A percentile compares a stretch with the other conserved stretches of the same genome.
Evolutionary conservation across 768 basidiomycete species (phyloP).

Genomic region (Boletus sp.): DNA sequence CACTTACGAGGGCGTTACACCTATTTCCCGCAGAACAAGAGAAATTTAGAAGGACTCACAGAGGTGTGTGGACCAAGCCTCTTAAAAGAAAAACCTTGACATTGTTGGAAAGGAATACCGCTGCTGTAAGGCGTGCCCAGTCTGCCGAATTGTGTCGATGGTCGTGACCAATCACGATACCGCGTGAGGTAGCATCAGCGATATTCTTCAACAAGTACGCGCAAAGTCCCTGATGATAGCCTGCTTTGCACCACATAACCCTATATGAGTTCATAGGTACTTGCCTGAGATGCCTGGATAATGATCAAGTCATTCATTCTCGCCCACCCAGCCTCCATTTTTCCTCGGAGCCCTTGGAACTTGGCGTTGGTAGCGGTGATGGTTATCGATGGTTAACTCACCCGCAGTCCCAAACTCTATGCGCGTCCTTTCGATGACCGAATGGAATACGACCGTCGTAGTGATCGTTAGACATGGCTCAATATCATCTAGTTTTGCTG

Average conservation of each 20-base stretch:
- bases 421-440: slow-evolving; percentile 43
- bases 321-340: slow-evolving; percentile 89
- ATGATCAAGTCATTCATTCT: slow-evolving; percentile 87
- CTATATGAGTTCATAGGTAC: neutral
- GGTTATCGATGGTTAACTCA: slow-evolving; percentile 24
- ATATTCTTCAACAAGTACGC: slow-evolving; percentile 62
- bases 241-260: neutral
- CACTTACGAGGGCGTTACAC: slow-evolving; percentile 41
- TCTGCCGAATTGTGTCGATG: slow-evolving; percentile 76
- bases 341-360: slow-evolving; percentile 62
- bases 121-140: slow-evolving; percentile 76
- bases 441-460: neutral
- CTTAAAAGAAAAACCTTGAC: slow-evolving; percentile 67
- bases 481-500: neutral
- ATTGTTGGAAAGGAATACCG: slow-evolving; percentile 59
- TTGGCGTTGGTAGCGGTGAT: neutral
- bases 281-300: slow-evolving; percentile 77
- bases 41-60: slow-evolving; percentile 49
- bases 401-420: slow-evolving; percentile 91
- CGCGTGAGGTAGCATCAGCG: slow-evolving; percentile 49
- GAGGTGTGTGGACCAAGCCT: slow-evolving; percentile 76
- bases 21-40: neutral
- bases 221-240: slow-evolving; percentile 59
- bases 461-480: neutral
- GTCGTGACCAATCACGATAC: slow-evolving; percentile 83